Evolutionary conservation across 805 yeast genomes (phyloP).

Genomic region (Limtongia smithiae): DNA sequence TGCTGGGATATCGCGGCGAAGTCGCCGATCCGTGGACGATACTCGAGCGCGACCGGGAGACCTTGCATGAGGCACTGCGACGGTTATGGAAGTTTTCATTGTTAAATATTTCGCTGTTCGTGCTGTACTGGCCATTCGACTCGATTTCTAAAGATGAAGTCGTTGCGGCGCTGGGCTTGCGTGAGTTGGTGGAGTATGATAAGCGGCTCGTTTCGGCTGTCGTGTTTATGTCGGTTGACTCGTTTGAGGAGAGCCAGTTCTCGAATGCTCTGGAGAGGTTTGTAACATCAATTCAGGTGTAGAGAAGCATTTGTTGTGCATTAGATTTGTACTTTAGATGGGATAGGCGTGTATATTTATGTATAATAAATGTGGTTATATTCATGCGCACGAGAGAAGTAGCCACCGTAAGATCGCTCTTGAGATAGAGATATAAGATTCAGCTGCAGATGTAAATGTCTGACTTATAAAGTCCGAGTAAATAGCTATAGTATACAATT

Average conservation of each 20-base stretch:
- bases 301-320: no score
- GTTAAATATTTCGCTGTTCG: constrained; percentile 42
- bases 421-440: no score
- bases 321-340: no score
- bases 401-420: no score
- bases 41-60: constrained; percentile 40
- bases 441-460: no score
- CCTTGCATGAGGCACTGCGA: constrained; percentile 40
- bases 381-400: no score
- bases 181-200: constrained; percentile 3
- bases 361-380: no score
- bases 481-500: no score
- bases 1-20: constrained; percentile 32
- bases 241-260: constrained; percentile 7
- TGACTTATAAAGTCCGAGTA: no score
- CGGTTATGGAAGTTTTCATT: constrained; percentile 40
- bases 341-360: no score
- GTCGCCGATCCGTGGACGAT: constrained; percentile 33
- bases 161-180: constrained; percentile 6
- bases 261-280: constrained; percentile 14
- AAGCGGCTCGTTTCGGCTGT: constrained; percentile 10
- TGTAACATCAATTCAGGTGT: background rate
- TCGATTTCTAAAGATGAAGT: constrained; percentile 17
- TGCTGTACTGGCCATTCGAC: constrained; percentile 42
- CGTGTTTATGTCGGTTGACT: constrained; percentile 10